Conservation (phyloP, 73 alveolate genomes). For the Symbiodinium pilosum region DNA sequence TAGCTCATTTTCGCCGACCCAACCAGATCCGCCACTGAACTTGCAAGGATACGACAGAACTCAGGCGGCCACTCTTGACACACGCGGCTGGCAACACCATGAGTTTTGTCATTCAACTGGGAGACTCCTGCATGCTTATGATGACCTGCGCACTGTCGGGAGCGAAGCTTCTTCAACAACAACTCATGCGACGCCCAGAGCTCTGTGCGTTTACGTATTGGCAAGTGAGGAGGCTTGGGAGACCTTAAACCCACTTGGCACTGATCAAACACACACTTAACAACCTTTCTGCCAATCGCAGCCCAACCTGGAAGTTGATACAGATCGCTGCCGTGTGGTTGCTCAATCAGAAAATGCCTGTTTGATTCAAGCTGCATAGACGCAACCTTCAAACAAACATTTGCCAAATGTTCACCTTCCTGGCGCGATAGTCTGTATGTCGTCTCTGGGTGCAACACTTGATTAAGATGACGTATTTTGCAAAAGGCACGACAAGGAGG, state of each 20-base stretch:
- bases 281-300: not conserved
- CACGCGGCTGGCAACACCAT: too few relatives aligned
- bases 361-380: not conserved
- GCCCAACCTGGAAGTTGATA: not conserved
- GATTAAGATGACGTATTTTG: not conserved
- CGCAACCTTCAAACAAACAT: not conserved
- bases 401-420: slow-evolving; percentile 3
- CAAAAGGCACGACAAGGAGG: slow-evolving; percentile 23
- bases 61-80: too few relatives aligned
- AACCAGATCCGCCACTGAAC: too few relatives aligned
- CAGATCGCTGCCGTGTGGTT: not conserved
- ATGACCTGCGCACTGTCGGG: too few relatives aligned
- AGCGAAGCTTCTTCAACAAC: too few relatives aligned
- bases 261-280: not conserved
- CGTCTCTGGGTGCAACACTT: not conserved
- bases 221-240: too few relatives aligned
- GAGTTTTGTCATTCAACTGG: too few relatives aligned
- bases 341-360: not conserved
- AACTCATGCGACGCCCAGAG: not conserved
- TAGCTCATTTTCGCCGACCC: not conserved
- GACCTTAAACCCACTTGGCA: slow-evolving; percentile 5
- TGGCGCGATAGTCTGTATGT: not conserved
- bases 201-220: not conserved
- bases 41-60: too few relatives aligned
- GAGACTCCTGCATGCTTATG: too few relatives aligned